phyloP scores from a whole-genome alignment of 768 basidiomycete species.

The Mycena belliarum region DNA sequence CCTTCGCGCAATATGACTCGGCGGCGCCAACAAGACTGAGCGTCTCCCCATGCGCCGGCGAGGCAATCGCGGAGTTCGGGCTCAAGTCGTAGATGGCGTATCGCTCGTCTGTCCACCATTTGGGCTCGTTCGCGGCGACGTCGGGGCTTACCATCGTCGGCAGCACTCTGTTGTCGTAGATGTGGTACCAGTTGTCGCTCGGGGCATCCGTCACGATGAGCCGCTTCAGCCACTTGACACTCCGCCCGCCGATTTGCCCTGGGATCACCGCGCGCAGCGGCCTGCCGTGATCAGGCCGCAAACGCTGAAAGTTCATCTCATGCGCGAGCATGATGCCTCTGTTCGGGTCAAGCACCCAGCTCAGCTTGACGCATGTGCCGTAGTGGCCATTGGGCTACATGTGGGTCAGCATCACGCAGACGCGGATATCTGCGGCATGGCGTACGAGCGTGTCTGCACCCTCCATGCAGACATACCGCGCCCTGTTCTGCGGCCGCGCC shows the following conservation, averaged over 20 bases:
- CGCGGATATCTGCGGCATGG: neutral
- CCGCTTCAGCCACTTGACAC: slow-evolving; percentile 59
- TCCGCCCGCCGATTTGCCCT: slow-evolving; percentile 62
- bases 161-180: slow-evolving; percentile 61
- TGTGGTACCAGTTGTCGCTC: slow-evolving; percentile 45
- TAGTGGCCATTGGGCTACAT: slow-evolving; percentile 56
- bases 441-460: slow-evolving; percentile 47
- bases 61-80: slow-evolving; percentile 57
- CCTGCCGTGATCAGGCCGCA: slow-evolving; percentile 66
- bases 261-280: slow-evolving; percentile 66
- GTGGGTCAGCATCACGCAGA: neutral
- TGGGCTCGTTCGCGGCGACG: slow-evolving; percentile 26
- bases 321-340: slow-evolving; percentile 54
- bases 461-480: slow-evolving; percentile 60
- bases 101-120: slow-evolving; percentile 21
- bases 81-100: slow-evolving; percentile 56
- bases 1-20: slow-evolving; percentile 43
- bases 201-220: slow-evolving; percentile 48
- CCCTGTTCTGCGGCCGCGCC: slow-evolving; percentile 38
- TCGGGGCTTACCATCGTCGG: slow-evolving; percentile 60
- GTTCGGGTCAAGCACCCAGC: slow-evolving; percentile 45
- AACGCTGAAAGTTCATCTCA: slow-evolving; percentile 62
- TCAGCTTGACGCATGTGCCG: slow-evolving; percentile 44
- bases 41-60: slow-evolving; percentile 55
- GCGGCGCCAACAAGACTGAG: slow-evolving; percentile 23